phyloP scores from a whole-genome alignment of 306 rosid species.

The Geum urbanum region DNA sequence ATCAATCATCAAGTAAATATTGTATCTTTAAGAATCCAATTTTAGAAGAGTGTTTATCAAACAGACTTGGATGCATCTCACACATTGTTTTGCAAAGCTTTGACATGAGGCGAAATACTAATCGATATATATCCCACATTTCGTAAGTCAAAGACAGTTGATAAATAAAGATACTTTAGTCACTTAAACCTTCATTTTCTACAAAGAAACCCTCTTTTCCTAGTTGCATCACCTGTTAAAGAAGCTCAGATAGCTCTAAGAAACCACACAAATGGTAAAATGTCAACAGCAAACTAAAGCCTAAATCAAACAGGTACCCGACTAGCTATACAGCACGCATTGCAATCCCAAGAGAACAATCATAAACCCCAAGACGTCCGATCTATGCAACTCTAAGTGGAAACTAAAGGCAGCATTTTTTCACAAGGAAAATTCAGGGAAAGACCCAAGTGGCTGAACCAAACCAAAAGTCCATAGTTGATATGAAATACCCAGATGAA shows the following conservation, averaged over 20 bases:
- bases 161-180: no score
- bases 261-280: no score
- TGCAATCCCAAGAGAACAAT: not conserved
- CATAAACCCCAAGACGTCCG: not conserved
- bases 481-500: constrained; percentile 3
- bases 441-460: not conserved
- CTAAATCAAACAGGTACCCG: no score
- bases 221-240: no score
- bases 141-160: no score
- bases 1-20: no score
- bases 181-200: no score
- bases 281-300: no score
- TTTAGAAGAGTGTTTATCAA: not conserved
- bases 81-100: not conserved
- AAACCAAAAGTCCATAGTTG: not conserved
- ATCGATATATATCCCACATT: not conserved
- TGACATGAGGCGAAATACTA: not conserved
- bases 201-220: no score
- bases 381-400: not conserved
- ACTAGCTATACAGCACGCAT: not conserved
- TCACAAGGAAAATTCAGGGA: not conserved
- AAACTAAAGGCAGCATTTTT: not conserved
- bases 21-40: no score
- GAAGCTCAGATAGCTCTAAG: no score
- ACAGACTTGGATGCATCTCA: not conserved